Evolutionary conservation across 306 rosid species (phyloP).

Genomic region (Acacia acuminata): DNA sequence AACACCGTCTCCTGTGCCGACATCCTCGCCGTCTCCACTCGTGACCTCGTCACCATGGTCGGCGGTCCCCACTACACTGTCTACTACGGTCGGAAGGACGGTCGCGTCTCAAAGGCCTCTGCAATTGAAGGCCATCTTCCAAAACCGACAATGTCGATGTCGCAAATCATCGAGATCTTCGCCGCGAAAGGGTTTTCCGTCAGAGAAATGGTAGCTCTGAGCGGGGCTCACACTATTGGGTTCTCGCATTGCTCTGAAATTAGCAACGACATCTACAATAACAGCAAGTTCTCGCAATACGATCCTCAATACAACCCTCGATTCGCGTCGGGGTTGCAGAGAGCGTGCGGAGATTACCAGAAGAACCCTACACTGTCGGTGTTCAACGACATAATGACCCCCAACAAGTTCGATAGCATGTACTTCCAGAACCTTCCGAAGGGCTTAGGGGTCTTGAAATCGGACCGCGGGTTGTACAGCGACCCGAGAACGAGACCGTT

Average conservation of each 20-base stretch:
- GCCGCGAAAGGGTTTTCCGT: conserved; percentile 56
- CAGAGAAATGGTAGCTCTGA: conserved; percentile 74
- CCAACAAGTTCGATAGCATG: conserved; percentile 78
- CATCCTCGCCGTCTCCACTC: conserved; percentile 53
- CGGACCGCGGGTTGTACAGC: conserved; percentile 64
- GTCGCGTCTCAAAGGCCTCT: conserved; percentile 44
- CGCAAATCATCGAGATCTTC: conserved; percentile 52
- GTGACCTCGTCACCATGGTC: conserved; percentile 54
- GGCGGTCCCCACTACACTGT: conserved; percentile 57
- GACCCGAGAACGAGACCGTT: conserved; percentile 58
- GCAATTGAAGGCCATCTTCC: conserved; percentile 54
- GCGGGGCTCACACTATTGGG: conserved; percentile 90
- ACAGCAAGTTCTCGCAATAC: conserved; percentile 27
- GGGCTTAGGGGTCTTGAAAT: conserved; percentile 73
- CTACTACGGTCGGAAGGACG: conserved; percentile 54
- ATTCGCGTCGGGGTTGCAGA: conserved; percentile 53
- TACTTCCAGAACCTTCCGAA: conserved; percentile 78
- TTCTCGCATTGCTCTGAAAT: conserved; percentile 74
- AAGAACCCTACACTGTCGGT: conserved; percentile 76
- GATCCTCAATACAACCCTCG: conserved; percentile 65
- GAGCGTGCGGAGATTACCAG: conserved; percentile 60
- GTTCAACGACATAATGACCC: conserved; percentile 81
- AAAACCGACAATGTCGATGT: conserved; percentile 53
- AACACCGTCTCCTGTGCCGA: conserved; percentile 70
- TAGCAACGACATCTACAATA: conserved; percentile 45